These are phyloP conservation scores for Linaria vulgaris DNA, from an alignment of 257 asterid species.

Conservation along the genomic window DNA sequence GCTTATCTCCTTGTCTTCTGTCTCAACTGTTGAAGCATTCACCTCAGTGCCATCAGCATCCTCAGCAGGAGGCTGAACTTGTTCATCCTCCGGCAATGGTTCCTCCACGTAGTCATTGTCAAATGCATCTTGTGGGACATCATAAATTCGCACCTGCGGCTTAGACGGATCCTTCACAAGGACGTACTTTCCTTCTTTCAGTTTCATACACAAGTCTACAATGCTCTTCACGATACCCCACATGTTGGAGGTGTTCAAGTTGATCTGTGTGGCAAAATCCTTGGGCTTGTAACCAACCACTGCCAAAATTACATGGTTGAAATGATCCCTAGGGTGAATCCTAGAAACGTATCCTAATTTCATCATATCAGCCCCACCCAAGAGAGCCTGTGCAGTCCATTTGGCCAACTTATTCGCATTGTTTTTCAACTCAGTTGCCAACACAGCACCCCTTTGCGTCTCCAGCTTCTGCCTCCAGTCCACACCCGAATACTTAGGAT, in stretches of 20 bases:
- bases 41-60: slow-evolving; percentile 59
- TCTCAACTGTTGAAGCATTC: slow-evolving; percentile 24
- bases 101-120: slow-evolving; percentile 97
- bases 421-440: slow-evolving; percentile 95
- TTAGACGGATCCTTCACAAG: slow-evolving; percentile 94
- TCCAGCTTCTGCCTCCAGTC: slow-evolving; percentile 99
- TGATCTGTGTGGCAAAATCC: slow-evolving; percentile 88
- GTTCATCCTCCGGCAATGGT: slow-evolving; percentile 95
- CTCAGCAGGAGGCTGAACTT: slow-evolving; percentile 92
- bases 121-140: slow-evolving; percentile 96
- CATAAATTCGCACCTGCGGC: slow-evolving; percentile 94
- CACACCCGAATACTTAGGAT: slow-evolving; percentile 88
- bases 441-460: slow-evolving; percentile 95
- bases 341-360: slow-evolving; percentile 92
- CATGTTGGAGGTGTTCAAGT: slow-evolving; percentile 89
- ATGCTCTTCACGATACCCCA: slow-evolving; percentile 97
- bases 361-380: slow-evolving; percentile 98
- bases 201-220: slow-evolving; percentile 95
- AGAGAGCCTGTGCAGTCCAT: slow-evolving; percentile 92
- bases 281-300: slow-evolving; percentile 93
- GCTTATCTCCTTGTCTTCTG: no score
- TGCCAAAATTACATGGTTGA: slow-evolving; percentile 86
- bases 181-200: slow-evolving; percentile 93
- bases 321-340: slow-evolving; percentile 96
- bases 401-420: slow-evolving; percentile 91